Percentiles rank a stretch among this genome's conserved stretches.
phyloP scores from a whole-genome alignment of 2,329 filamentous ascomycete species.

The Albophoma yamanashiensis region DNA sequence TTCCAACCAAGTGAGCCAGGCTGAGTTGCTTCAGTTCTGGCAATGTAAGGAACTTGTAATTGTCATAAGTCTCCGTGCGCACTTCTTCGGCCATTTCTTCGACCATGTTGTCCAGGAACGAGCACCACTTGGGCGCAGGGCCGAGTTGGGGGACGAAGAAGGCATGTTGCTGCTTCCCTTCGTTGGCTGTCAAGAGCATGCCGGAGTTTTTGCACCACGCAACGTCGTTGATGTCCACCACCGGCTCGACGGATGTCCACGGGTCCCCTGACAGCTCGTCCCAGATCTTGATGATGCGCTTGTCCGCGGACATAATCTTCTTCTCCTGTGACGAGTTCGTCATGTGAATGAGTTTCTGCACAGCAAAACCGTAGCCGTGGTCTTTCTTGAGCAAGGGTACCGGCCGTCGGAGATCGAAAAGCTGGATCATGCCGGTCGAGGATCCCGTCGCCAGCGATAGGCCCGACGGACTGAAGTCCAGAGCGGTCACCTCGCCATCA shows the following conservation, averaged over 20 bases:
- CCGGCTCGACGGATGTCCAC: conserved; percentile 92
- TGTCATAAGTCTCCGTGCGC: conserved; percentile 82
- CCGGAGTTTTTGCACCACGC: conserved; percentile 87
- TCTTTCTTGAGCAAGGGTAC: conserved; percentile 82
- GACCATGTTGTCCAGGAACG: conserved; percentile 92
- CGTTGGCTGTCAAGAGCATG: conserved; percentile 94
- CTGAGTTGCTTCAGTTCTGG: conserved; percentile 79
- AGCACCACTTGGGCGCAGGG: conserved; percentile 89
- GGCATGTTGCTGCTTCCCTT: conserved; percentile 87
- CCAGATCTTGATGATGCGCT: conserved; percentile 96
- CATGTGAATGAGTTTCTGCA: conserved; percentile 70
- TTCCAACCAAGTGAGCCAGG: conserved; percentile 79
- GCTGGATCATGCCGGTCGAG: conserved; percentile 76
- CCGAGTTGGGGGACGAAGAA: conserved; percentile 94
- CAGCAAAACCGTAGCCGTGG: conserved; percentile 88
- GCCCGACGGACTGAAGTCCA: conserved; percentile 78
- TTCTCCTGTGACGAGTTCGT: conserved; percentile 66
- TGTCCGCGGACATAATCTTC: conserved; percentile 87
- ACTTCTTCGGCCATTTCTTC: conserved; percentile 93
- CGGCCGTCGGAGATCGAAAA: conserved; percentile 87
- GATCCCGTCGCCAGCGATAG: conserved; percentile 78
- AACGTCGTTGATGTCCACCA: conserved; percentile 90
- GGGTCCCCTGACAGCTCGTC: conserved; percentile 71
- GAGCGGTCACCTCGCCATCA: conserved; percentile 68
- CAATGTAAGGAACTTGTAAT: conserved; percentile 94